These are phyloP conservation scores for Blastomyces silverae DNA, from an alignment of 2,329 filamentous ascomycete genomes.

Conservation along the genomic window DNA sequence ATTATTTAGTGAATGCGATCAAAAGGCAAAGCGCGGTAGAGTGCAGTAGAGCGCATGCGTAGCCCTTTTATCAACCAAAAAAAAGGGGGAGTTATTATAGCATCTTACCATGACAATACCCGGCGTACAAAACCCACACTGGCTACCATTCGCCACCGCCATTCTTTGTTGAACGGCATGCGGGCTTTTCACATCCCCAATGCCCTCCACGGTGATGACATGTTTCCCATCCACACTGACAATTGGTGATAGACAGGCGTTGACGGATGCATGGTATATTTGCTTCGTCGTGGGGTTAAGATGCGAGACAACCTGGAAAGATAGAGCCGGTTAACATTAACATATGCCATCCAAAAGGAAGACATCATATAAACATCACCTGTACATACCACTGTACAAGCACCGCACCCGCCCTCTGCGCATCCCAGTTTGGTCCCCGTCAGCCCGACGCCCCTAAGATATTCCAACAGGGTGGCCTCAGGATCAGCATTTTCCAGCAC, in stretches of 20 bases:
- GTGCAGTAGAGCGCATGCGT: neutral
- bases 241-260: constrained; percentile 88
- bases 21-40: neutral
- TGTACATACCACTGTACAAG: constrained; percentile 71
- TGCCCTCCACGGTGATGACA: constrained; percentile 95
- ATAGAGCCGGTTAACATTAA: neutral
- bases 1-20: constrained; percentile 13
- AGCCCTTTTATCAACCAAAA: neutral
- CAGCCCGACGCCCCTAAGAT: constrained; percentile 82
- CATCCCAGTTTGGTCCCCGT: constrained; percentile 96
- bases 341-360: neutral
- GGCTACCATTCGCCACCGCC: constrained; percentile 83
- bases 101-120: constrained; percentile 75
- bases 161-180: constrained; percentile 89
- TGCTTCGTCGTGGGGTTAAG: constrained; percentile 85
- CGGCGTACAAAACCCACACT: constrained; percentile 93
- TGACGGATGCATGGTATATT: constrained; percentile 94
- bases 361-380: neutral
- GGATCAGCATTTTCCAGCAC: constrained; percentile 81
- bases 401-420: constrained; percentile 92
- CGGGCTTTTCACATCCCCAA: constrained; percentile 77
- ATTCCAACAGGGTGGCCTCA: constrained; percentile 86
- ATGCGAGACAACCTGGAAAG: constrained; percentile 66
- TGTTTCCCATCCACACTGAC: constrained; percentile 95
- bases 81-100: neutral